These are phyloP conservation scores for Gossypium longicalyx DNA, from an alignment of 345 rosid species.

Conservation along the genomic window DNA sequence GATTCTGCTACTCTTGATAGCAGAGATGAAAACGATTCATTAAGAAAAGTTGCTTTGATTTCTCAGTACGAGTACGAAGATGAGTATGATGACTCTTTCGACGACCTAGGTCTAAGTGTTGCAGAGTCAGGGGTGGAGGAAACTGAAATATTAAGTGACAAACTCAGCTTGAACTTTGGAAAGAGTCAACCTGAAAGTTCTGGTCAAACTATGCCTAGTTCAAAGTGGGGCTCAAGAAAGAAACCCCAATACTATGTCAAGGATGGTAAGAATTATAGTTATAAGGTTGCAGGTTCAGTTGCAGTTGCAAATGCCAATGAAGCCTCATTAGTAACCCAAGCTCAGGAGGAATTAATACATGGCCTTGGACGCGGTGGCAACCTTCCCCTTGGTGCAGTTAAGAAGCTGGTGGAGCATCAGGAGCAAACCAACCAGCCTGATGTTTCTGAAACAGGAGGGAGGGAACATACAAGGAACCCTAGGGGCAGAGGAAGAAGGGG, in stretches of 20 bases:
- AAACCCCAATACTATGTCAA: slow-evolving; percentile 78
- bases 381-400: slow-evolving; percentile 69
- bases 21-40: slow-evolving; percentile 43
- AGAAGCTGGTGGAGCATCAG: slow-evolving; percentile 48
- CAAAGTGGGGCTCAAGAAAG: slow-evolving; percentile 80
- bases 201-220: slow-evolving; percentile 20
- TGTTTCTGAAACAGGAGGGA: slow-evolving; percentile 30
- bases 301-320: slow-evolving; percentile 75
- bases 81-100: slow-evolving; percentile 95
- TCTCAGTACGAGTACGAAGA: slow-evolving; percentile 89
- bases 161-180: slow-evolving; percentile 28
- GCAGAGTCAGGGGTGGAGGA: slow-evolving; percentile 68
- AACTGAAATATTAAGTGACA: slow-evolving; percentile 47
- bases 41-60: slow-evolving; percentile 46
- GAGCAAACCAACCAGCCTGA: slow-evolving; percentile 29
- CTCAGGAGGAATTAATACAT: slow-evolving; percentile 56
- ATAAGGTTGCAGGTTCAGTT: slow-evolving; percentile 77
- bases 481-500: slow-evolving; percentile 52
- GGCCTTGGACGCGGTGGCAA: slow-evolving; percentile 97
- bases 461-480: slow-evolving; percentile 28
- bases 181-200: slow-evolving; percentile 33
- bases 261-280: slow-evolving; percentile 96
- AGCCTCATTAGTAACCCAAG: slow-evolving; percentile 57
- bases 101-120: slow-evolving; percentile 78
- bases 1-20: slow-evolving; percentile 43